phyloP scores from a whole-genome alignment of 441 rosid species.

The Adansonia gregorii region DNA sequence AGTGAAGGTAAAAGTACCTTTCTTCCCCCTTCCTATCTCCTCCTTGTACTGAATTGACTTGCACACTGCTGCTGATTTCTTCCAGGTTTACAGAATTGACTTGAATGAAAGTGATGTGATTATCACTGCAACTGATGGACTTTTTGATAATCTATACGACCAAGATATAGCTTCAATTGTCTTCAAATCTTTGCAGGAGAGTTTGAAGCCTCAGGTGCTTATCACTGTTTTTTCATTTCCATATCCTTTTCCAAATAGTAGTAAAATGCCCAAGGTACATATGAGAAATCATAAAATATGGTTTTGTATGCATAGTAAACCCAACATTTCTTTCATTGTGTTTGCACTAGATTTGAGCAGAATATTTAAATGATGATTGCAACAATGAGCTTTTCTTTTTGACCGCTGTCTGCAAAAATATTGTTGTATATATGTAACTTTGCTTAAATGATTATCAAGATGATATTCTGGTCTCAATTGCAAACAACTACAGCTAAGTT shows the following conservation, averaged over 20 bases:
- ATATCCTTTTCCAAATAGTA: background rate
- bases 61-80: background rate
- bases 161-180: slow-evolving; percentile 62
- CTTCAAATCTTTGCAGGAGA: slow-evolving; percentile 48
- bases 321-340: background rate
- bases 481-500: background rate
- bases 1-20: background rate
- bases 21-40: background rate
- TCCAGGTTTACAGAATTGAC: slow-evolving; percentile 54
- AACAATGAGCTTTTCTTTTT: background rate
- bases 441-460: background rate
- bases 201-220: slow-evolving; percentile 62
- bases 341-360: background rate
- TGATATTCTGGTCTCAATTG: background rate
- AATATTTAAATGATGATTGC: background rate
- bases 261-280: background rate
- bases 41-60: background rate
- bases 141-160: slow-evolving; percentile 73
- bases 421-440: background rate
- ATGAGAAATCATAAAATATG: background rate
- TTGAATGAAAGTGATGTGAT: slow-evolving; percentile 68
- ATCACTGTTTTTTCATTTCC: background rate
- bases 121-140: slow-evolving; percentile 71
- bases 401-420: background rate
- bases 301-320: background rate